Percentiles rank a stretch among this genome's conserved stretches.
Conservation (phyloP, 768 basidiomycete species). For the Termitomyces sp. region DNA sequence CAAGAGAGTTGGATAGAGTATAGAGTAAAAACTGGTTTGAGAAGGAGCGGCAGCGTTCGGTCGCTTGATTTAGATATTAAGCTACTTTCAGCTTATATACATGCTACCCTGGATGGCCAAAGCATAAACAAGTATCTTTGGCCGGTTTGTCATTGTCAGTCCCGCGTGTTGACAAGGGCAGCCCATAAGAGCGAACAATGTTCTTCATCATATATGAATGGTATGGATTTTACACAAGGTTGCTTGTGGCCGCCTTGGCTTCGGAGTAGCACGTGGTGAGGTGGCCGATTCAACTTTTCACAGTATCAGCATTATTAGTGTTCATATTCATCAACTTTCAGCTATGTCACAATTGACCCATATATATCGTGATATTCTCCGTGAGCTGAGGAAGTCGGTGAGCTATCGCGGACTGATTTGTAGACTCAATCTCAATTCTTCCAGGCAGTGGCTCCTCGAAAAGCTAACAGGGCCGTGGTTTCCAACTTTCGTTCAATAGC, state of each 20-base stretch:
- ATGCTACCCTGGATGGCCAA: not conserved
- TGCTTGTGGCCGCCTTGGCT: no score
- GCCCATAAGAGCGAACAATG: conserved; percentile 6
- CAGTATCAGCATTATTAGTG: not conserved
- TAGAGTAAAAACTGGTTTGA: no score
- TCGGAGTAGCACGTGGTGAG: not conserved
- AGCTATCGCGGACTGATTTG: conserved; percentile 12
- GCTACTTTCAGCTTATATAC: not conserved
- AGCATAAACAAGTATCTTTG: conserved; percentile 5
- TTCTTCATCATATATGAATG: not conserved
- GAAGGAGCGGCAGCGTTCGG: not conserved
- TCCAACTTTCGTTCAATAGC: conserved; percentile 52
- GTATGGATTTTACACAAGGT: not conserved
- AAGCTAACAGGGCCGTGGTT: conserved; percentile 37
- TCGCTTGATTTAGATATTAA: not conserved
- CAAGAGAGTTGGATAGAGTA: not conserved
- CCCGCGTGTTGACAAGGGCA: not conserved
- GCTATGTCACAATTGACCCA: conserved; percentile 17
- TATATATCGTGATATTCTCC: conserved; percentile 47
- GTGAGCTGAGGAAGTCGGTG: conserved; percentile 52
- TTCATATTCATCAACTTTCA: not conserved
- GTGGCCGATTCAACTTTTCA: not conserved
- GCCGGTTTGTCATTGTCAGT: not conserved
- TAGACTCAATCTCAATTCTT: not conserved
- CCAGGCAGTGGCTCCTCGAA: conserved; percentile 28